Percentiles rank a stretch among this genome's conserved stretches.
phyloP scores from a whole-genome alignment of 2,329 filamentous ascomycete genomes.

The Fusarium transvaalense region DNA sequence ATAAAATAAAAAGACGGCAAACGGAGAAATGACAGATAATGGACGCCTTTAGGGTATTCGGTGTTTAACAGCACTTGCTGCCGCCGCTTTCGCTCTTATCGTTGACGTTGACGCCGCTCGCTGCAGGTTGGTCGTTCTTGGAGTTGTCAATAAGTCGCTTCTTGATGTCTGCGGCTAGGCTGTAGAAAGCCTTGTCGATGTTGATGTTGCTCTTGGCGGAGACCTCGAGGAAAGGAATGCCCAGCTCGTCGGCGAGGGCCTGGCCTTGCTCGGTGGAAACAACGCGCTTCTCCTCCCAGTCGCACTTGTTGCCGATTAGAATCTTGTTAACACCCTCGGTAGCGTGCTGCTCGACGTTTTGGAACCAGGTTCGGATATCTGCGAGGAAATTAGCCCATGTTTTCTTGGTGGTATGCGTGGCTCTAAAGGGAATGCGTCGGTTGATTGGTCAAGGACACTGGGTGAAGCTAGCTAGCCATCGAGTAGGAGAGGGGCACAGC shows the following conservation, averaged over 20 bases:
- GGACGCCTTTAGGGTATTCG: conserved; percentile 28
- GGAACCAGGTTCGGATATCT: conserved; percentile 99
- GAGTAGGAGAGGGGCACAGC: background rate
- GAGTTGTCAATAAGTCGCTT: conserved; percentile 95
- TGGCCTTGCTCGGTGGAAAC: conserved; percentile 95
- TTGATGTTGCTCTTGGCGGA: conserved; percentile 99
- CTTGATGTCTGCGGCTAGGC: conserved; percentile 95
- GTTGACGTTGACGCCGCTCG: conserved; percentile 76
- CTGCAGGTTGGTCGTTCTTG: conserved; percentile 75
- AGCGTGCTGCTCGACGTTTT: conserved; percentile 97
- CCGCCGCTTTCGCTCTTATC: conserved; percentile 69
- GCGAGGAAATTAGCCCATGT: conserved; percentile 35
- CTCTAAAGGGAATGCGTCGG: conserved; percentile 4
- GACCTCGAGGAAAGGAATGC: conserved; percentile 98
- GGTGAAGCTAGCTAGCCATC: background rate
- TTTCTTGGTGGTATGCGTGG: conserved; percentile 18
- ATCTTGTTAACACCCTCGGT: conserved; percentile 99
- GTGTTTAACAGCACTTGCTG: conserved; percentile 81
- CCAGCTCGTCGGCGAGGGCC: conserved; percentile 92
- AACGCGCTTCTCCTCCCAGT: conserved; percentile 99
- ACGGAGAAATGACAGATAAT: conserved; percentile 43
- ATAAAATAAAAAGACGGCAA: conserved; percentile 44
- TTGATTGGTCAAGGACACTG: conserved; percentile 13
- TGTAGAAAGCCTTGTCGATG: conserved; percentile 98
- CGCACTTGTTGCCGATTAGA: conserved; percentile 99